A percentile compares a stretch with the other conserved stretches of the same genome.
phyloP scores from a whole-genome alignment of 2,329 filamentous ascomycete species.

The Gliomastix tumulicola region DNA sequence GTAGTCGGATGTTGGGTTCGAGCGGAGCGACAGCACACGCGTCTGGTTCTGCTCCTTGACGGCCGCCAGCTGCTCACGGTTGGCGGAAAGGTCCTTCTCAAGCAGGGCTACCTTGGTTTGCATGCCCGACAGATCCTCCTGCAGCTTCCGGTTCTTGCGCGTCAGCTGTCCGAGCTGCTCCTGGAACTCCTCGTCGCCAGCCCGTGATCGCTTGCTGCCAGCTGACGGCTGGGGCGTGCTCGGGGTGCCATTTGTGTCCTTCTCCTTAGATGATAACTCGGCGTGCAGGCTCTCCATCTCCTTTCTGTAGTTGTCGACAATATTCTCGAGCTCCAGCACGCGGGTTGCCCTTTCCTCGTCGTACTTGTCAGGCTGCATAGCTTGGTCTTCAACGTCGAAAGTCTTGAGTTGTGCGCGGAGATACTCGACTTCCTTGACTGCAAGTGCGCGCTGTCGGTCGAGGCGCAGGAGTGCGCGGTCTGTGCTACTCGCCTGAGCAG shows the following conservation, averaged over 20 bases:
- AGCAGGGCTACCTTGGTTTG: constrained; percentile 66
- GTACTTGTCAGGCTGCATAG: constrained; percentile 72
- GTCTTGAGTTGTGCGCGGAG: constrained; percentile 86
- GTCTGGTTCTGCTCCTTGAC: constrained; percentile 64
- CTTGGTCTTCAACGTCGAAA: constrained; percentile 80
- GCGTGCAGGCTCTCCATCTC: constrained; percentile 70
- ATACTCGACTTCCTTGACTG: constrained; percentile 89
- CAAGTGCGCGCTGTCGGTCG: constrained; percentile 78
- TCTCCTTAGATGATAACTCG: constrained; percentile 53
- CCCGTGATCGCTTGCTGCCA: constrained; percentile 58
- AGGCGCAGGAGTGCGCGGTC: constrained; percentile 69
- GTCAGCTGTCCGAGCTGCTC: constrained; percentile 75
- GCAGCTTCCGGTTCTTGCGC: constrained; percentile 82
- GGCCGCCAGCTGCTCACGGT: constrained; percentile 63
- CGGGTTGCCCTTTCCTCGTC: constrained; percentile 70
- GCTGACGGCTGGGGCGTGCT: constrained; percentile 22
- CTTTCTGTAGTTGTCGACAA: constrained; percentile 78
- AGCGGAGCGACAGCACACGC: constrained; percentile 76
- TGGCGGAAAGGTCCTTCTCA: constrained; percentile 67
- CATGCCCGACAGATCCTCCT: constrained; percentile 65
- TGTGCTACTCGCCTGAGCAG: constrained; percentile 35
- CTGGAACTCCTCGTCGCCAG: constrained; percentile 53
- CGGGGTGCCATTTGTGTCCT: constrained; percentile 6
- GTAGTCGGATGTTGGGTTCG: constrained; percentile 84
- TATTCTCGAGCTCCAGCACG: constrained; percentile 73